A percentile compares a stretch with the other conserved stretches of the same genome.
These are phyloP conservation scores for Verbena officinalis DNA, from an alignment of 257 asterid species.

Conservation along the genomic window DNA sequence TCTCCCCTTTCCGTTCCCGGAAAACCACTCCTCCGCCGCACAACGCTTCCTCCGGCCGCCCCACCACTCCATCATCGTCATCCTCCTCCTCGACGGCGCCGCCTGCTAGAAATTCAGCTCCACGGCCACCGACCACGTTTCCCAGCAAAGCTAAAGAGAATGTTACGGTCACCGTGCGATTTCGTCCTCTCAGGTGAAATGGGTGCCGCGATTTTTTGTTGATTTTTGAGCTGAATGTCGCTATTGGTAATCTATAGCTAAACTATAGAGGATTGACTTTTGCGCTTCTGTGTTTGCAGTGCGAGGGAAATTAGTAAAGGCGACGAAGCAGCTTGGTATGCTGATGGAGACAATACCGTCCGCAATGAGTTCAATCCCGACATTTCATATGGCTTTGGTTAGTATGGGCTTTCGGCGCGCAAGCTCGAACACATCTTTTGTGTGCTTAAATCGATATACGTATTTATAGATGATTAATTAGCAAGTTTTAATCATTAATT, in stretches of 20 bases:
- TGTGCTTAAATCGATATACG: not conserved
- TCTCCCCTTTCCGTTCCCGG: constrained; percentile 60
- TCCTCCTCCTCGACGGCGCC: constrained; percentile 31
- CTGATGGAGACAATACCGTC: constrained; percentile 76
- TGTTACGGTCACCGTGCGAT: constrained; percentile 84
- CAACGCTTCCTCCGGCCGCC: constrained; percentile 24
- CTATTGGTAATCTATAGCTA: not conserved
- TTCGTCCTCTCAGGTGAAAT: constrained; percentile 85
- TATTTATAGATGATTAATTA: constrained; percentile 5
- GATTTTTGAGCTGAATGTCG: constrained; percentile 2
- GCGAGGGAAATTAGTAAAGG: constrained; percentile 80
- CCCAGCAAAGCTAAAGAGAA: constrained; percentile 59
- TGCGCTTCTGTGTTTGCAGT: constrained; percentile 40
- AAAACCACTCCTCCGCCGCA: constrained; percentile 39
- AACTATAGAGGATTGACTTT: not conserved
- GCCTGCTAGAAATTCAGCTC: constrained; percentile 29
- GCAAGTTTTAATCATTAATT: not conserved
- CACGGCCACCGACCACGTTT: constrained; percentile 30
- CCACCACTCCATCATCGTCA: constrained; percentile 30
- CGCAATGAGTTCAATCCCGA: constrained; percentile 74
- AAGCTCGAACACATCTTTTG: not conserved
- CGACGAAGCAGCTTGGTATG: constrained; percentile 87
- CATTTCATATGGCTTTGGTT: constrained; percentile 67
- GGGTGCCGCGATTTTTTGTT: not conserved
- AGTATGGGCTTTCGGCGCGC: constrained; percentile 26